phyloP scores from a whole-genome alignment of 495 filamentous ascomycete genomes.

The Aspergillus diversus region DNA sequence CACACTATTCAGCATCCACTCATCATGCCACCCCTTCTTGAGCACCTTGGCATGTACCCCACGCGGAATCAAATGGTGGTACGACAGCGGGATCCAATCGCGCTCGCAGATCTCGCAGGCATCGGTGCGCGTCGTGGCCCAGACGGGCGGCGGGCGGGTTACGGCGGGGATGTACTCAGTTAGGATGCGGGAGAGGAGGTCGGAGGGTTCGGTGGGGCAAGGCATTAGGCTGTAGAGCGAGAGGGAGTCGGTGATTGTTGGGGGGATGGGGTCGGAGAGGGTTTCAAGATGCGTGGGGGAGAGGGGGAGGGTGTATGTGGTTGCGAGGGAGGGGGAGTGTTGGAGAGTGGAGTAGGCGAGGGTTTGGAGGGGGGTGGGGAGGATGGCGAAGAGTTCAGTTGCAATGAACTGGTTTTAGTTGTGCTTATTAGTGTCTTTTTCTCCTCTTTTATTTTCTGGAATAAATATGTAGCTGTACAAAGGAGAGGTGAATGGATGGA shows the following conservation, averaged over 20 bases:
- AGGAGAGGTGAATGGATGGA: not conserved
- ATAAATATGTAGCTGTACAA: not conserved
- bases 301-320: constrained; percentile 55
- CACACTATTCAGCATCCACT: constrained; percentile 75
- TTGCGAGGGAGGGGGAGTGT: constrained; percentile 49
- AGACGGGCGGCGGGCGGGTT: constrained; percentile 63
- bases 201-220: constrained; percentile 33
- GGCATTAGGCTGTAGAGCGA: constrained; percentile 62
- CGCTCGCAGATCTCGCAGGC: constrained; percentile 85
- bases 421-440: not conserved
- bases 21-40: constrained; percentile 80
- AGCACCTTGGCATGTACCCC: constrained; percentile 76
- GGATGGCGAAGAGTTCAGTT: constrained; percentile 63
- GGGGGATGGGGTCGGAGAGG: constrained; percentile 50
- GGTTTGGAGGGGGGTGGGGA: constrained; percentile 63
- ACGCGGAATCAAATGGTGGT: constrained; percentile 84
- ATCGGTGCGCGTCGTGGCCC: constrained; percentile 54
- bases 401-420: constrained; percentile 64
- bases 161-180: constrained; percentile 58
- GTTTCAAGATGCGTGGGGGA: constrained; percentile 43
- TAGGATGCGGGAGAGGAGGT: constrained; percentile 65
- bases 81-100: constrained; percentile 74
- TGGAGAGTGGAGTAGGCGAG: constrained; percentile 61
- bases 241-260: constrained; percentile 61
- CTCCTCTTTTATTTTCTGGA: not conserved